Percentiles rank a stretch among this genome's conserved stretches.
phyloP scores from a whole-genome alignment of 78 protist genomes.

The Tieghemostelium lacteum region DNA sequence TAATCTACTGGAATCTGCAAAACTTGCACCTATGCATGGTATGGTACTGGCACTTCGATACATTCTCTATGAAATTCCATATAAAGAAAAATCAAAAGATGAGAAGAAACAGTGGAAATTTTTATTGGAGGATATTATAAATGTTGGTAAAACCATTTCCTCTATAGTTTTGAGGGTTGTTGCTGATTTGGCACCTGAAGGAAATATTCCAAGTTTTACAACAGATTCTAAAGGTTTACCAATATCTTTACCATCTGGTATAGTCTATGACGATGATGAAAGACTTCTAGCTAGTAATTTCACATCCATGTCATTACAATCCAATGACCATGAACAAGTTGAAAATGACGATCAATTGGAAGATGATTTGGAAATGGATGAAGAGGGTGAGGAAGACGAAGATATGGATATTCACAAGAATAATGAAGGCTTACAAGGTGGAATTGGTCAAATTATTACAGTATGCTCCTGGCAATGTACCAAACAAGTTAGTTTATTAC shows the following conservation, averaged over 20 bases:
- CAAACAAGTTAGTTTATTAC: constrained; percentile 62
- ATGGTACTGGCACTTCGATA: constrained; percentile 60
- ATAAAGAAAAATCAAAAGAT: constrained; percentile 3
- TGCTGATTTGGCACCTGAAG: constrained; percentile 83
- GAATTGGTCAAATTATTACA: constrained; percentile 80
- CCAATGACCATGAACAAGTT: too few relatives aligned
- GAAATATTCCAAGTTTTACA: constrained; percentile 47
- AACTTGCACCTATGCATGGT: constrained; percentile 81
- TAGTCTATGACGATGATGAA: constrained; percentile 68
- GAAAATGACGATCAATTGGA: too few relatives aligned
- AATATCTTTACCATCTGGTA: constrained; percentile 60
- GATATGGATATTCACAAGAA: background rate
- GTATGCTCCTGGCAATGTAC: constrained; percentile 77
- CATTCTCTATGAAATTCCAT: constrained; percentile 1
- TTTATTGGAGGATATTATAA: constrained; percentile 21
- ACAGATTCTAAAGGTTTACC: constrained; percentile 1
- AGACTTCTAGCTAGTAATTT: constrained; percentile 33
- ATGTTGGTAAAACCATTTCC: constrained; percentile 23
- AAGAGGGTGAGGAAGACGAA: constrained; percentile 4
- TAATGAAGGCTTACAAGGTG: constrained; percentile 24
- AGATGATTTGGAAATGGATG: constrained; percentile 4
- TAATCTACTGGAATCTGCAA: constrained; percentile 63
- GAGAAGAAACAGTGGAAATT: constrained; percentile 13
- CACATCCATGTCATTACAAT: background rate
- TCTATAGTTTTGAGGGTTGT: constrained; percentile 57